Percentiles rank a stretch among this genome's conserved stretches.
These are phyloP conservation scores for Orobanche coerulescens DNA, from an alignment of 257 asterid species.

Conservation along the genomic window DNA sequence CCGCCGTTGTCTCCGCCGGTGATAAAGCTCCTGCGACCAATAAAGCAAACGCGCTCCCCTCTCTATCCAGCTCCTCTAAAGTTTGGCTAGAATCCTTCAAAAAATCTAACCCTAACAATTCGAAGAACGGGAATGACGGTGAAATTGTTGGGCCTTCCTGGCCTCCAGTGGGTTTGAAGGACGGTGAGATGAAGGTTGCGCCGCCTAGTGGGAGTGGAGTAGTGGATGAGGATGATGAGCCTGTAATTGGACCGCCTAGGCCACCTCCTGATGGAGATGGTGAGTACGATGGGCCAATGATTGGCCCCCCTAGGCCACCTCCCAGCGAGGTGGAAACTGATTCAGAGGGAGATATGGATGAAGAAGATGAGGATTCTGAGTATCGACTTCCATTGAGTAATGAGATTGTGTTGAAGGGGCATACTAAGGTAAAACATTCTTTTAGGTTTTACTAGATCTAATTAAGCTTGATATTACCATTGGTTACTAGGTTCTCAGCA, in stretches of 20 bases:
- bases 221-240: slow-evolving; percentile 30
- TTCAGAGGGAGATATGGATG: slow-evolving; percentile 55
- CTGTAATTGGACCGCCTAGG: slow-evolving; percentile 57
- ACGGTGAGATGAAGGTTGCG: slow-evolving; percentile 32
- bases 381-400: slow-evolving; percentile 80
- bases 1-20: slow-evolving; percentile 9
- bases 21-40: slow-evolving; percentile 25
- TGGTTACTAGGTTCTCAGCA: background rate
- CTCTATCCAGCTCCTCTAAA: slow-evolving; percentile 48
- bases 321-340: slow-evolving; percentile 33
- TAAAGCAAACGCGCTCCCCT: slow-evolving; percentile 26
- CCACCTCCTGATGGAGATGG: slow-evolving; percentile 37
- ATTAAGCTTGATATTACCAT: background rate
- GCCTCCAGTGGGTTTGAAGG: slow-evolving; percentile 28
- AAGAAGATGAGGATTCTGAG: slow-evolving; percentile 42
- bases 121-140: slow-evolving; percentile 10
- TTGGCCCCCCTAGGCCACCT: slow-evolving; percentile 58
- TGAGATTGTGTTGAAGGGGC: slow-evolving; percentile 90
- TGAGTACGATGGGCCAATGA: slow-evolving; percentile 31
- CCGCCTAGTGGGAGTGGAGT: slow-evolving; percentile 41
- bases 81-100: slow-evolving; percentile 50
- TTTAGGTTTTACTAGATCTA: background rate
- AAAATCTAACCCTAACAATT: slow-evolving; percentile 39
- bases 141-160: slow-evolving; percentile 48
- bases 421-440: slow-evolving; percentile 54